Conservation (phyloP, 2,329 filamentous ascomycete genomes). For the Fusarium mundagurra region DNA sequence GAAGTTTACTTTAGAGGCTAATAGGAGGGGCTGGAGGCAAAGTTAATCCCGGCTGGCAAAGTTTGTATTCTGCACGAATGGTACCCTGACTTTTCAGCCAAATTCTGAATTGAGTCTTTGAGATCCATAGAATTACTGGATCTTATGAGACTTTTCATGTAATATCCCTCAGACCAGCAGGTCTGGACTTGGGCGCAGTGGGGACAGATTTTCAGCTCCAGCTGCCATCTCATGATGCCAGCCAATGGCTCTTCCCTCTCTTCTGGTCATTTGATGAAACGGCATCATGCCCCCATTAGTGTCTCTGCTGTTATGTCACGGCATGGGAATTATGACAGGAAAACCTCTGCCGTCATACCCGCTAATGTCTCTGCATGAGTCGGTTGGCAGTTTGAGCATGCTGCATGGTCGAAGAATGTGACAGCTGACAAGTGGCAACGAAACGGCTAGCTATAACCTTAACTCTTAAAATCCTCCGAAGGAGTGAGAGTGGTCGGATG, state of each 20-base stretch:
- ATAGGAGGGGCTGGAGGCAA: background rate
- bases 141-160: too few relatives aligned
- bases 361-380: background rate
- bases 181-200: background rate
- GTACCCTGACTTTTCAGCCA: fast-evolving
- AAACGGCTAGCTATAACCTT: background rate
- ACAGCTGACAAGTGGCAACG: background rate
- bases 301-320: too few relatives aligned
- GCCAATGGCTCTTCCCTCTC: too few relatives aligned
- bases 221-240: too few relatives aligned
- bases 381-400: background rate
- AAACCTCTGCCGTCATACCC: background rate
- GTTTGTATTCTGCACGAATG: background rate
- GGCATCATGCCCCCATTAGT: fast-evolving
- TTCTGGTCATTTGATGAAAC: background rate
- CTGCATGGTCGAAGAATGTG: background rate
- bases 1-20: background rate
- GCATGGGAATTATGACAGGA: fast-evolving
- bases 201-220: background rate
- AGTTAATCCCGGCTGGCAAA: background rate
- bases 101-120: fast-evolving
- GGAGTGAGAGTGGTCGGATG: background rate
- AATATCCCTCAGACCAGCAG: background rate
- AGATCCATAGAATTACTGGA: background rate
- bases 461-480: background rate